These are phyloP conservation scores for Ophiostoma quercus DNA, from an alignment of 2,329 filamentous ascomycete species.

Conservation along the genomic window DNA sequence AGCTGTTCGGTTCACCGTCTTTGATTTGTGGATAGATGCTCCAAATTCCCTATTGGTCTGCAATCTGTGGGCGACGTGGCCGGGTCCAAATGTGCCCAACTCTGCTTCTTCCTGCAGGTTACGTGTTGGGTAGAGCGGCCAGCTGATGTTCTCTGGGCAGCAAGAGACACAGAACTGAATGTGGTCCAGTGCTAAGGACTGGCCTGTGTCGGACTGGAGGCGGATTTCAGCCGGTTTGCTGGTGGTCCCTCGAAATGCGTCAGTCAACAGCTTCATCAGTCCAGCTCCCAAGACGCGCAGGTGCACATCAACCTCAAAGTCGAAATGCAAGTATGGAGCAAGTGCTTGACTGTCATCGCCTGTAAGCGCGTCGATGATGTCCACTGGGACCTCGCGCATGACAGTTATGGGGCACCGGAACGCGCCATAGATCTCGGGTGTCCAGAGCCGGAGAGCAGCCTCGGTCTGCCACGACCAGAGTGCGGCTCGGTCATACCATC, in stretches of 20 bases:
- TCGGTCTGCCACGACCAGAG: slow-evolving; percentile 31
- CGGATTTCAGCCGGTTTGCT: slow-evolving; percentile 29
- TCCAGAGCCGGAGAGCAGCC: slow-evolving; percentile 30
- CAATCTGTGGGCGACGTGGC: slow-evolving; percentile 16
- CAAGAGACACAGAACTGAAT: slow-evolving; percentile 28
- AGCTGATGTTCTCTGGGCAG: slow-evolving; percentile 28
- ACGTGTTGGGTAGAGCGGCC: slow-evolving; percentile 29
- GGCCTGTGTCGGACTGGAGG: slow-evolving; percentile 28
- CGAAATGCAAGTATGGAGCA: slow-evolving; percentile 28
- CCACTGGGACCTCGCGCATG: slow-evolving; percentile 29
- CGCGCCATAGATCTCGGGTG: slow-evolving; percentile 31
- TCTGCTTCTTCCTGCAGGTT: slow-evolving; percentile 30
- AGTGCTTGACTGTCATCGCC: slow-evolving; percentile 19
- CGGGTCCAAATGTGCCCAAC: slow-evolving; percentile 19
- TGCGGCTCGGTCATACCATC: slow-evolving; percentile 28
- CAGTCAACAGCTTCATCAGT: slow-evolving; percentile 4
- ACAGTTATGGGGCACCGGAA: slow-evolving; percentile 29
- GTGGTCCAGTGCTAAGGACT: slow-evolving; percentile 27
- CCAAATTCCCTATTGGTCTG: slow-evolving; percentile 20
- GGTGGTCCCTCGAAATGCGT: slow-evolving; percentile 25
- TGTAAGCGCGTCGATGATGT: slow-evolving; percentile 25
- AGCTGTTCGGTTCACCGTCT: background rate
- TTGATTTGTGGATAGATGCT: background rate
- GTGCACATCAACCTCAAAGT: slow-evolving; percentile 29
- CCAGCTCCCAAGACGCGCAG: slow-evolving; percentile 29